Conservation (phyloP, 2,329 filamentous ascomycete genomes). For the Hypoxylon sp. region DNA sequence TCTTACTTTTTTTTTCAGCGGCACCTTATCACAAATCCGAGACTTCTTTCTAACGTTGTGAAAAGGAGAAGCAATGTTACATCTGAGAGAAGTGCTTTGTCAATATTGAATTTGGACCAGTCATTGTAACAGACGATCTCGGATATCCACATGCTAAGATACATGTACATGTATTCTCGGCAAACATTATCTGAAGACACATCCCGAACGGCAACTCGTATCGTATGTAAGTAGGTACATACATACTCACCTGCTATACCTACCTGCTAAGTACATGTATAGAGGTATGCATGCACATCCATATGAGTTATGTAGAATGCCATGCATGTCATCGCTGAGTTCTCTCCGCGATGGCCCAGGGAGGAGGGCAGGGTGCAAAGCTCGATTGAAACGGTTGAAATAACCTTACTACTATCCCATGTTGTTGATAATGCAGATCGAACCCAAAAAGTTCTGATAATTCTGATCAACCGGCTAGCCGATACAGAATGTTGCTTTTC, state of each 20-base stretch:
- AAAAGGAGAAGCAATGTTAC: constrained; percentile 19
- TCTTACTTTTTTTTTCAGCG: neutral
- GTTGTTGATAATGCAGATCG: constrained; percentile 13
- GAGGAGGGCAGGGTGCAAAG: neutral
- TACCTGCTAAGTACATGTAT: neutral
- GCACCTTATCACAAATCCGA: constrained; percentile 6
- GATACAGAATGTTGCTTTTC: neutral
- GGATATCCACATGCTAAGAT: constrained; percentile 20
- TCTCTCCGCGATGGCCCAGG: constrained; percentile 12
- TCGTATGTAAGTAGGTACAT: too few species aligned
- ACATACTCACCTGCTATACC: too few species aligned
- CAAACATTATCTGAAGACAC: constrained; percentile 15
- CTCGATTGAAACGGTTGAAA: constrained; percentile 20
- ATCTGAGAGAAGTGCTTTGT: constrained; percentile 13
- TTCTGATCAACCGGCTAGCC: constrained; percentile 11
- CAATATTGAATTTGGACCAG: constrained; percentile 20
- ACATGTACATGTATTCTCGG: constrained; percentile 2
- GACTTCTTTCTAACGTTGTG: constrained; percentile 13
- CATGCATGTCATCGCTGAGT: constrained; percentile 24
- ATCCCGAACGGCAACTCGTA: neutral
- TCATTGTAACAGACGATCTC: constrained; percentile 14
- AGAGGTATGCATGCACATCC: neutral
- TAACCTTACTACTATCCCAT: constrained; percentile 22
- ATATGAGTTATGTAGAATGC: neutral
- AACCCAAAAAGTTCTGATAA: neutral